Evolutionary conservation across 352 stramenopile species (phyloP).

Genomic region (Pythium vanterpoolii): DNA sequence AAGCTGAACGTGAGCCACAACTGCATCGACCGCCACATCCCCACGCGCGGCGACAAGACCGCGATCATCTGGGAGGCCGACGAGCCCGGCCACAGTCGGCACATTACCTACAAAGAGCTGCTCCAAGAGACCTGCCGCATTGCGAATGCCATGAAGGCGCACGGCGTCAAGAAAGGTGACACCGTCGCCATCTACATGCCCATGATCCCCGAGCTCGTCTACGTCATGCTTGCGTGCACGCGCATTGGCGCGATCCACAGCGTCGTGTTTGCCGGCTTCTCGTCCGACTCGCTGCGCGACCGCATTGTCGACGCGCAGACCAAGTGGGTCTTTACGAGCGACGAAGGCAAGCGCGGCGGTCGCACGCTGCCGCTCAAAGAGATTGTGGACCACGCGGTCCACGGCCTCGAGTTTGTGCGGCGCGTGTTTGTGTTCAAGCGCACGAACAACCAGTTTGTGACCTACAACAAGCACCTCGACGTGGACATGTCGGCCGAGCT

Average conservation of each 20-base stretch:
- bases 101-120: slow-evolving; percentile 92
- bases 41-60: slow-evolving; percentile 76
- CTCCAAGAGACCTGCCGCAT: slow-evolving; percentile 88
- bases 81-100: slow-evolving; percentile 88
- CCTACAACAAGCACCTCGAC: slow-evolving; percentile 82
- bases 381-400: slow-evolving; percentile 93
- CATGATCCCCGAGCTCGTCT: slow-evolving; percentile 98
- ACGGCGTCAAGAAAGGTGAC: slow-evolving; percentile 90
- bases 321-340: slow-evolving; percentile 93
- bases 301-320: slow-evolving; percentile 91
- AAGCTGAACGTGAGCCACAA: slow-evolving; percentile 95
- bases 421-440: slow-evolving; percentile 96
- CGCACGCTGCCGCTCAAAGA: slow-evolving; percentile 93
- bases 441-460: slow-evolving; percentile 66
- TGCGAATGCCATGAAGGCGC: slow-evolving; percentile 94
- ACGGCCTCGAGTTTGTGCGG: slow-evolving; percentile 86
- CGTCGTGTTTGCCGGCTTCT: slow-evolving; percentile 97
- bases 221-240: slow-evolving; percentile 97
- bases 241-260: slow-evolving; percentile 96
- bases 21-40: slow-evolving; percentile 95
- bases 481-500: slow-evolving; percentile 93
- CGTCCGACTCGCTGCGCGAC: slow-evolving; percentile 92
- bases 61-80: slow-evolving; percentile 98
- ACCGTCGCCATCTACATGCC: slow-evolving; percentile 98
- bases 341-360: slow-evolving; percentile 92